Conservation (phyloP, 225 moss, liverwort and hornwort genomes). For the Antitrichia curtipendula region DNA sequence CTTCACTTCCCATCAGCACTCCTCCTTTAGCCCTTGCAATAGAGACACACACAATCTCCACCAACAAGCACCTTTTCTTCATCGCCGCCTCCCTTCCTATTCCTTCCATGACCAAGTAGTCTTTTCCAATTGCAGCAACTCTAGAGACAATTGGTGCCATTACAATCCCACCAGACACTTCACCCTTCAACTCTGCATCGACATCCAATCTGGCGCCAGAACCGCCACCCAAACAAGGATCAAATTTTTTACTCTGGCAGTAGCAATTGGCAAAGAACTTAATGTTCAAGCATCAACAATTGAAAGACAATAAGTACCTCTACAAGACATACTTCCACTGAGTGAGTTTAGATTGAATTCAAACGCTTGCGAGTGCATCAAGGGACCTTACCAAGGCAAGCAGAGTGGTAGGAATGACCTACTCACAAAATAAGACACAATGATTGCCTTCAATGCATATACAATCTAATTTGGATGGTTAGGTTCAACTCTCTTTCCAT, state of each 20-base stretch:
- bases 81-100: neutral
- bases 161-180: neutral
- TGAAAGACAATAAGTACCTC: conserved; percentile 1
- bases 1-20: neutral
- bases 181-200: neutral
- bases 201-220: neutral
- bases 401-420: neutral
- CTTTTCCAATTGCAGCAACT: neutral
- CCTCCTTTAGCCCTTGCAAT: too few relatives aligned
- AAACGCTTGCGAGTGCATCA: neutral
- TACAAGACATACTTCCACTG: conserved; percentile 23
- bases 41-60: neutral
- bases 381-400: neutral
- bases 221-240: neutral
- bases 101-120: neutral
- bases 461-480: neutral
- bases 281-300: neutral
- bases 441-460: neutral
- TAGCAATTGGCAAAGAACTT: neutral
- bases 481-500: neutral
- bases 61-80: conserved; percentile 7
- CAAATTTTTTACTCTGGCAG: neutral
- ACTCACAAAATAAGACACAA: neutral
- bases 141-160: neutral
- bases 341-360: neutral